A percentile compares a stretch with the other conserved stretches of the same genome.
Conservation (phyloP, 1,284 basidiomycete genomes). For the Taiwanofungus camphoratus region DNA sequence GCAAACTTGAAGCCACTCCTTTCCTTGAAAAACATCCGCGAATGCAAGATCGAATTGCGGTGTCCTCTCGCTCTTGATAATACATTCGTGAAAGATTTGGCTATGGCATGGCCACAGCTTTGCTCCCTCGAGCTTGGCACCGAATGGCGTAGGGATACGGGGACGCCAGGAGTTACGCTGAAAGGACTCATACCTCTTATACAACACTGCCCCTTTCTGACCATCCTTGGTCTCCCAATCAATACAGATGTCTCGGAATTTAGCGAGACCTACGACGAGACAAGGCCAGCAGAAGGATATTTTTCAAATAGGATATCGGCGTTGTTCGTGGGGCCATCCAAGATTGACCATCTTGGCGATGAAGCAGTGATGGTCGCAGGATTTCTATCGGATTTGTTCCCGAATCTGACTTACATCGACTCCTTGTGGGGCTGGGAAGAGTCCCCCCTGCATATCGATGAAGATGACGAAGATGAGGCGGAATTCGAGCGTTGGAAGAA, state of each 20-base stretch:
- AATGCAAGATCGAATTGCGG: neutral
- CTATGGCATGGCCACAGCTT: constrained; percentile 11
- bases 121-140: constrained; percentile 13
- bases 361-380: constrained; percentile 9
- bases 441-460: neutral
- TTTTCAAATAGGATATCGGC: neutral
- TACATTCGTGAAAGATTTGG: constrained; percentile 3
- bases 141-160: neutral
- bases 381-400: constrained; percentile 17
- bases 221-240: constrained; percentile 7
- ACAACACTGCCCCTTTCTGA: constrained; percentile 4
- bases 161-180: constrained; percentile 5
- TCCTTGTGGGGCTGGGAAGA: constrained; percentile 10
- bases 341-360: neutral
- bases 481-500: constrained; percentile 11
- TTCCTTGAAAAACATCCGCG: neutral
- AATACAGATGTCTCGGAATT: constrained; percentile 4
- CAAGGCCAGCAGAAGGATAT: neutral
- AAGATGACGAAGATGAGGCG: constrained; percentile 5
- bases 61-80: constrained; percentile 4
- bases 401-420: constrained; percentile 8
- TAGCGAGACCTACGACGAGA: neutral
- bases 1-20: constrained; percentile 14
- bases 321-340: constrained; percentile 4
- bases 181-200: constrained; percentile 7